Percentiles rank a stretch among this genome's conserved stretches.
phyloP scores from a whole-genome alignment of 2,329 filamentous ascomycete species.

The Botrytis paeoniae region DNA sequence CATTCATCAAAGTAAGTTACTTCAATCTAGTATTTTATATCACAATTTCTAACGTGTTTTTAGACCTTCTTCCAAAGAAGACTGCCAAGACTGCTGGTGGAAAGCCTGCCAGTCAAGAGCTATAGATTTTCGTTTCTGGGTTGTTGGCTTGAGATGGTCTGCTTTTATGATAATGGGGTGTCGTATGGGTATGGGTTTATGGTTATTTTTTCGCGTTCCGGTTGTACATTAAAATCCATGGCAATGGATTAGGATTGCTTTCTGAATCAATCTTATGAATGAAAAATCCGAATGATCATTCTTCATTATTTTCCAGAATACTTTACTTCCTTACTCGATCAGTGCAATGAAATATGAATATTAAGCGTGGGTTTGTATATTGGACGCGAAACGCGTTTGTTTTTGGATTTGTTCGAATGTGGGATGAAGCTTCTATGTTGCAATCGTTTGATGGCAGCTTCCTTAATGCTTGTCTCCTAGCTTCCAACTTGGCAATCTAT shows the following conservation, averaged over 20 bases:
- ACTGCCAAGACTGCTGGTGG: constrained; percentile 73
- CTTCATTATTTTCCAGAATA: constrained; percentile 8
- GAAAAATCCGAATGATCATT: constrained; percentile 31
- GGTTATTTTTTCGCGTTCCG: constrained; percentile 61
- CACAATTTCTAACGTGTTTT: constrained; percentile 29
- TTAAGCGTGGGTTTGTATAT: background rate
- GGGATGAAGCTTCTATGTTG: background rate
- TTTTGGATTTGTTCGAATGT: background rate
- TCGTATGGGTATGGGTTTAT: constrained; percentile 71
- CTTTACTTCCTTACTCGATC: background rate
- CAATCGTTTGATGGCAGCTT: background rate
- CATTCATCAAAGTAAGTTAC: constrained; percentile 87
- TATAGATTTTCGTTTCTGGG: constrained; percentile 65
- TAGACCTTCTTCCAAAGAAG: constrained; percentile 99
- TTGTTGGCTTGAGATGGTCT: constrained; percentile 54
- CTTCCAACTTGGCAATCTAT: background rate
- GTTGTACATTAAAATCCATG: constrained; percentile 73
- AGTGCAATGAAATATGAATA: background rate
- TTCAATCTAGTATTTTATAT: background rate
- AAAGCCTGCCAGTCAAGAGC: constrained; percentile 91
- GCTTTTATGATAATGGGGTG: constrained; percentile 69
- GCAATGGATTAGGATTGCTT: constrained; percentile 43
- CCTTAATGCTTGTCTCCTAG: background rate
- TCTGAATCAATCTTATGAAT: constrained; percentile 39
- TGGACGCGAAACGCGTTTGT: background rate